These are phyloP conservation scores for Dioscorea cayenensis DNA, from an alignment of 116 monocot genomes.

Conservation along the genomic window DNA sequence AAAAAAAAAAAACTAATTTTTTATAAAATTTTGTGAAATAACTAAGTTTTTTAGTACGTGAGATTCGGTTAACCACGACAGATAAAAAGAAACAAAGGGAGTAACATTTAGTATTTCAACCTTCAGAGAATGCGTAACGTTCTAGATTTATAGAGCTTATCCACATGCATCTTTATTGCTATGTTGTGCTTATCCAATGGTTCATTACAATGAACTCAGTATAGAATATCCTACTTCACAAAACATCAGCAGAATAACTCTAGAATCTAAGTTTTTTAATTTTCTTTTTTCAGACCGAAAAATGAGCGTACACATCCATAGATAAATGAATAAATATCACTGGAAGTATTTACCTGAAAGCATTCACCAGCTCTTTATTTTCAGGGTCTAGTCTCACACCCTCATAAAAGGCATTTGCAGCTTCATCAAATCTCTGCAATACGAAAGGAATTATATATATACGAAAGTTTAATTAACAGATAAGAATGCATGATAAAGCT, in stretches of 20 bases:
- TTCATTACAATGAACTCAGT: too few relatives aligned
- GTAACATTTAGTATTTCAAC: not conserved
- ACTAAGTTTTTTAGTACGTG: too few relatives aligned
- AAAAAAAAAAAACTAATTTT: too few relatives aligned
- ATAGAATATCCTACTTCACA: too few relatives aligned
- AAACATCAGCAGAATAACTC: too few relatives aligned
- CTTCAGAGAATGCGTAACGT: not conserved
- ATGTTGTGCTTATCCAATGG: too few relatives aligned
- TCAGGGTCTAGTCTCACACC: constrained; percentile 87
- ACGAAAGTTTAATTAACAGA: not conserved
- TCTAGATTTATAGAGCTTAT: too few relatives aligned
- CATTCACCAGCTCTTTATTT: constrained; percentile 80
- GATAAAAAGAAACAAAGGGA: too few relatives aligned
- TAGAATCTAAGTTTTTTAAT: not conserved
- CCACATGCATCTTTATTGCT: too few relatives aligned
- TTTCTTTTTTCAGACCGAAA: too few relatives aligned
- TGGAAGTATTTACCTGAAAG: constrained; percentile 62
- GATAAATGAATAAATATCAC: not conserved
- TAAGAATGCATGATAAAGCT: not conserved
- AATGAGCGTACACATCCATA: not conserved
- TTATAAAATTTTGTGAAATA: too few relatives aligned
- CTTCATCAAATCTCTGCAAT: constrained; percentile 78
- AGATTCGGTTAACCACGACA: too few relatives aligned
- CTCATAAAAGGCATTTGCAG: constrained; percentile 95
- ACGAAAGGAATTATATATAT: not conserved